Percentiles rank a stretch among this genome's conserved stretches.
These are phyloP conservation scores for Plasmodium cynomolgi DNA, from an alignment of 169 alveolate genomes.

Conservation along the genomic window DNA sequence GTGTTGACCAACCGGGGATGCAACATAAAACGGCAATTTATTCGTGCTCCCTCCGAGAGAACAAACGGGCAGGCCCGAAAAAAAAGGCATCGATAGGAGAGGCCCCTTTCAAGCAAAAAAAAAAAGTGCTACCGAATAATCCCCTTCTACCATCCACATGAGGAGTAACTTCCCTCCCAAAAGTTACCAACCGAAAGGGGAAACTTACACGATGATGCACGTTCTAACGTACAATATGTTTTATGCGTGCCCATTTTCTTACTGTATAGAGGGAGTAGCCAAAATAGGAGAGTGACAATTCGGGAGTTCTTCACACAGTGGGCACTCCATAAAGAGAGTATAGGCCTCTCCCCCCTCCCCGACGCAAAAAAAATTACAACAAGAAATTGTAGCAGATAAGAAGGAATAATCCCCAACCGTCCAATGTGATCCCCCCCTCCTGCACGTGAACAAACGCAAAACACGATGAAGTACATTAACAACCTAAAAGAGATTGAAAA, in stretches of 20 bases:
- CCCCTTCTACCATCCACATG: neutral
- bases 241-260: neutral
- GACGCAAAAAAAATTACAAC: neutral
- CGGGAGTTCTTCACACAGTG: neutral
- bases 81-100: neutral
- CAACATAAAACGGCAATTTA: neutral
- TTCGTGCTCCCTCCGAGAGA: neutral
- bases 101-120: neutral
- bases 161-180: neutral
- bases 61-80: neutral
- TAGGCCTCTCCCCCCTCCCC: neutral
- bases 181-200: neutral
- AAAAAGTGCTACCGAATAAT: neutral
- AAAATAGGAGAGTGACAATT: neutral
- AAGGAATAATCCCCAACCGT: neutral
- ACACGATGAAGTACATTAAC: slow-evolving; percentile 36
- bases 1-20: neutral
- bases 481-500: slow-evolving; percentile 48
- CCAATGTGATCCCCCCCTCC: neutral
- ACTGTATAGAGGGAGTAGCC: neutral
- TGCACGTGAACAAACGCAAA: neutral
- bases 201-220: neutral
- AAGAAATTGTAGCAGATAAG: neutral
- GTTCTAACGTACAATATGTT: neutral
- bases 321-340: neutral